Conservation (phyloP, 164 flowering plant species). For the grape (Vitis vinifera) region DNA sequence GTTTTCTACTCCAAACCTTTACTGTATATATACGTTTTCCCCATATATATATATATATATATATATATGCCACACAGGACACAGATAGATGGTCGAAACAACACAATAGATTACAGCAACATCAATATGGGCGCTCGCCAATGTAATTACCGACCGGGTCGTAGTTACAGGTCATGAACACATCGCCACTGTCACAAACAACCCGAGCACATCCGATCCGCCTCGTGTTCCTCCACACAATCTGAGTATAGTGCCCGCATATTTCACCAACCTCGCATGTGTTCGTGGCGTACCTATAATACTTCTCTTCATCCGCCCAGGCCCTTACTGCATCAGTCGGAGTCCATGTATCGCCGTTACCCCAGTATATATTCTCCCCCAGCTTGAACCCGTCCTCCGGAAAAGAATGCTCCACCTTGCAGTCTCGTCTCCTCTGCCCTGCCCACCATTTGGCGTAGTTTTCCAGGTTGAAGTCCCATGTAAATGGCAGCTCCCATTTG, state of each 20-base stretch:
- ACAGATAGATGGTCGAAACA: no score
- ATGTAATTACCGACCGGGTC: conserved; percentile 74
- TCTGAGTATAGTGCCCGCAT: conserved; percentile 94
- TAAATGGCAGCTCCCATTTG: conserved; percentile 67
- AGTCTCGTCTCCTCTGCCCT: conserved; percentile 50
- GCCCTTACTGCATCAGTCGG: conserved; percentile 66
- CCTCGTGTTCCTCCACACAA: conserved; percentile 76
- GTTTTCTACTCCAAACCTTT: no score
- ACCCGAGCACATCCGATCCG: conserved; percentile 78
- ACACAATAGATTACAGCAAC: no score
- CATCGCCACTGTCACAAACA: conserved; percentile 73
- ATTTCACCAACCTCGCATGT: conserved; percentile 48
- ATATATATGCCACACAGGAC: no score
- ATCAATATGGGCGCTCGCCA: conserved; percentile 68
- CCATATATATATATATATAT: no score
- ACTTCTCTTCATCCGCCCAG: conserved; percentile 85
- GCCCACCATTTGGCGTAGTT: conserved; percentile 86
- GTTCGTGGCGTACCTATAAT: conserved; percentile 54
- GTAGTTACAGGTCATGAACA: conserved; percentile 90
- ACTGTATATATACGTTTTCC: no score
- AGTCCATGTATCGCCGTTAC: conserved; percentile 70
- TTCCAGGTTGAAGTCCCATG: conserved; percentile 64
- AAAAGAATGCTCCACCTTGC: conserved; percentile 67
- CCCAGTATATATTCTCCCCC: conserved; percentile 93
- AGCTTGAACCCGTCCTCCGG: conserved; percentile 57